Base-by-base conservation (phyloP, 768 basidiomycete species). In the Russula sp. region DNA sequence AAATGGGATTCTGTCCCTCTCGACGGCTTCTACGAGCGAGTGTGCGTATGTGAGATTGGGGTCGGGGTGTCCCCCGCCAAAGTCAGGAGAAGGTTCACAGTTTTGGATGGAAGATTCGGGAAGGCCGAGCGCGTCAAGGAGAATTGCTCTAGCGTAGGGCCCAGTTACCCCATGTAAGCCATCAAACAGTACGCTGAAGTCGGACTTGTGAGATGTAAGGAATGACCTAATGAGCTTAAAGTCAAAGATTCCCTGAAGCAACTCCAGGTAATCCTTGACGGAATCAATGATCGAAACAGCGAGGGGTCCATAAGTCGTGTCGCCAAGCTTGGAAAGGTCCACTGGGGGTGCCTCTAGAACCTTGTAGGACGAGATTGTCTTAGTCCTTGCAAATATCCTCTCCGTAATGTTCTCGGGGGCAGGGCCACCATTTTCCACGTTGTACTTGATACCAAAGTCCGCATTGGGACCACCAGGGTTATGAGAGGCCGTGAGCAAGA, bases 391-490 rank as follows among this genome's bases (percentile, higher is more conserved):
- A 73, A 82, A 96, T 67, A 99, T 98, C 77, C 86, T 88, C 78
- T 99, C 82, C n/a, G 97, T 99, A 62, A 99, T 87, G 71, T 80
- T 85, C 77, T 99, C 97, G 0, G 97, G 94, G 22, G 97, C 97
- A 20, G 97, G 96, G 3, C 97, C 97, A 64, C 97, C 97, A 70
- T 99, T 99, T 44, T 88, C 87, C 53, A 94, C 89, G 75, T 99
- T 99, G 80, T 97, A 99, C 77, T 99, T 98, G 84, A 99, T 98
- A 53, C 97, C 97, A 74, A 98, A 99, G 76, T 99, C 97, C 70
- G 91, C 89, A 72, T 93, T 83, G n/a, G 97, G 97, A 27, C 97
- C 97, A 59, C 97, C 97, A 18, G 97, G 95, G 76, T 99, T 99
- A 81, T 99, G 97, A 64, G 87, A 89, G 18, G 97, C 97, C 6